Conservation (phyloP, 805 yeast genomes). For the Blastobotrys americana region DNA sequence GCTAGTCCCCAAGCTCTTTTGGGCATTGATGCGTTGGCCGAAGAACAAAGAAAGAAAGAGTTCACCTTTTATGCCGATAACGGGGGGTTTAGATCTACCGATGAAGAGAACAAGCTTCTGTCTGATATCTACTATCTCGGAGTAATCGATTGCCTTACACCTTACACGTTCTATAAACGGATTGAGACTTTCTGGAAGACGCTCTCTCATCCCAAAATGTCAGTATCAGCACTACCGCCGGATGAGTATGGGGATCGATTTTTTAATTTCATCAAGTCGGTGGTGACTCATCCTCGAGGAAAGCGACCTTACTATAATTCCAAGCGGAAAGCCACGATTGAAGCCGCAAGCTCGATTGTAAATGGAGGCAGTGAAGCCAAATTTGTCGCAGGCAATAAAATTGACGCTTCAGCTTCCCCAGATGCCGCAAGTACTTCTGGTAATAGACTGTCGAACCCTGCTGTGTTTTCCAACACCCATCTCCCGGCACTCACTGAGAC, state of each 20-base stretch:
- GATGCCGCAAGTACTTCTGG: too few relatives aligned
- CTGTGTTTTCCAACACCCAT: neutral
- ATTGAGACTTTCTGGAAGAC: slow-evolving; percentile 84
- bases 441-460: too few relatives aligned
- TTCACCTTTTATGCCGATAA: slow-evolving; percentile 66
- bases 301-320: slow-evolving; percentile 1
- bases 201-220: slow-evolving; percentile 55
- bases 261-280: slow-evolving; percentile 49
- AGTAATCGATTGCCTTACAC: slow-evolving; percentile 87
- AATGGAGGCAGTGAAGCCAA: too few relatives aligned
- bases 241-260: slow-evolving; percentile 85
- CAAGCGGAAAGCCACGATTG: slow-evolving; percentile 1
- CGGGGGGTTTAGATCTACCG: slow-evolving; percentile 78
- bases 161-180: slow-evolving; percentile 48
- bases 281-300: slow-evolving; percentile 6
- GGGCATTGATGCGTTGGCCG: slow-evolving; percentile 24
- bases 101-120: slow-evolving; percentile 51
- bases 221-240: slow-evolving; percentile 87
- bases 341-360: neutral
- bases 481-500: slow-evolving; percentile 6
- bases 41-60: slow-evolving; percentile 23
- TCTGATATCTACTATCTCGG: slow-evolving; percentile 81
- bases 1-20: slow-evolving; percentile 31
- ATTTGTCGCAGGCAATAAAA: too few relatives aligned
- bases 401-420: too few relatives aligned